Conservation (phyloP, 2,329 filamentous ascomycete species). For the Cercospora berteroae region DNA sequence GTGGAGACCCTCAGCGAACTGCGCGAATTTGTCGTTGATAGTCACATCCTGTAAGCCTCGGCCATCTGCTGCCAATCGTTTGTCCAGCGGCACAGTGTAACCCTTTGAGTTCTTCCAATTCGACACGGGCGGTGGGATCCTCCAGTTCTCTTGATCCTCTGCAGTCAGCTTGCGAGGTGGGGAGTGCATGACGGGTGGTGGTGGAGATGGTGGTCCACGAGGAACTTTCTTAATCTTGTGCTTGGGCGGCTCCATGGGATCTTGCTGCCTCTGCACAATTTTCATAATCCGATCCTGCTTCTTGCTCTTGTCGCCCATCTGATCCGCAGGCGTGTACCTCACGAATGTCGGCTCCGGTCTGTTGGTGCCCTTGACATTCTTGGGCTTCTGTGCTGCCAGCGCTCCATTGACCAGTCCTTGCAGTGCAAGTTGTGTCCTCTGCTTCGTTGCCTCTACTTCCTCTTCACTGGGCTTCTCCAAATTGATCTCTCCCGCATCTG, state of each 20-base stretch:
- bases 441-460: slow-evolving; percentile 77
- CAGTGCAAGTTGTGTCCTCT: slow-evolving; percentile 83
- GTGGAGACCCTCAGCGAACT: slow-evolving; percentile 90
- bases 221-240: slow-evolving; percentile 99
- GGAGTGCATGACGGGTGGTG: slow-evolving; percentile 91
- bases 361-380: slow-evolving; percentile 81
- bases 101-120: slow-evolving; percentile 99
- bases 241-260: slow-evolving; percentile 95
- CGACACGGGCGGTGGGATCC: slow-evolving; percentile 82
- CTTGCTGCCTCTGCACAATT: slow-evolving; percentile 89
- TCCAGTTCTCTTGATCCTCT: slow-evolving; percentile 96
- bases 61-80: slow-evolving; percentile 90
- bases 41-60: slow-evolving; percentile 87
- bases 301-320: slow-evolving; percentile 84
- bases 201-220: slow-evolving; percentile 84
- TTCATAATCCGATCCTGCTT: slow-evolving; percentile 98
- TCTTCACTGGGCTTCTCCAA: slow-evolving; percentile 81
- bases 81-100: slow-evolving; percentile 93
- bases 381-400: slow-evolving; percentile 88
- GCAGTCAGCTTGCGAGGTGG: slow-evolving; percentile 92
- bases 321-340: slow-evolving; percentile 89
- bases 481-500: slow-evolving; percentile 87
- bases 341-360: slow-evolving; percentile 89
- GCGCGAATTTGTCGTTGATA: slow-evolving; percentile 98
- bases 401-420: slow-evolving; percentile 79